These are phyloP conservation scores for Penicillium polonicum DNA, from an alignment of 2,329 filamentous ascomycete genomes.

Conservation along the genomic window DNA sequence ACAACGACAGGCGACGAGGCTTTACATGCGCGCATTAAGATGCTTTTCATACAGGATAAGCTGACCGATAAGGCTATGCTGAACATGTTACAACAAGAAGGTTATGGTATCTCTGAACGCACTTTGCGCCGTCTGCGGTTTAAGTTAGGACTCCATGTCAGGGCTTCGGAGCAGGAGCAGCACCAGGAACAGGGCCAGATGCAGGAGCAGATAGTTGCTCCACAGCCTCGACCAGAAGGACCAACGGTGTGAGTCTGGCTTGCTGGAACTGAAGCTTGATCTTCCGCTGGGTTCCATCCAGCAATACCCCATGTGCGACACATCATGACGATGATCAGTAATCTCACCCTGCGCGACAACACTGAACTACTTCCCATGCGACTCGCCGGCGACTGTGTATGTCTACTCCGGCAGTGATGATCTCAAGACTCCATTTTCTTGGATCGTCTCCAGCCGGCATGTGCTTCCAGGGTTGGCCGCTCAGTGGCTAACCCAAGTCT, in stretches of 20 bases:
- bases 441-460: background rate
- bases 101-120: constrained; percentile 27
- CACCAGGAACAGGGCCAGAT: constrained; percentile 1
- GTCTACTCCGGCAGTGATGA: background rate
- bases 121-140: constrained; percentile 26
- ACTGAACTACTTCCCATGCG: background rate
- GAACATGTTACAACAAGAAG: constrained; percentile 23
- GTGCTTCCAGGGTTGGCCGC: background rate
- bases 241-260: constrained; percentile 4
- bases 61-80: constrained; percentile 29
- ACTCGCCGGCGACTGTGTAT: background rate
- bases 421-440: background rate
- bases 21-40: constrained; percentile 23
- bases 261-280: background rate
- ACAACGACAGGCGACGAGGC: constrained; percentile 25
- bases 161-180: constrained; percentile 17
- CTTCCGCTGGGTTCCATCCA: background rate
- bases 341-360: constrained; percentile 2
- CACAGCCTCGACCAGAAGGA: background rate
- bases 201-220: background rate
- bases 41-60: constrained; percentile 23
- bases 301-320: background rate
- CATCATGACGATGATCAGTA: background rate
- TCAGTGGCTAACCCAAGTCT: background rate
- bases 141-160: constrained; percentile 24